Evolutionary conservation across 257 asterid genomes (phyloP).

Genomic region (Solanum pimpinellifolium): DNA sequence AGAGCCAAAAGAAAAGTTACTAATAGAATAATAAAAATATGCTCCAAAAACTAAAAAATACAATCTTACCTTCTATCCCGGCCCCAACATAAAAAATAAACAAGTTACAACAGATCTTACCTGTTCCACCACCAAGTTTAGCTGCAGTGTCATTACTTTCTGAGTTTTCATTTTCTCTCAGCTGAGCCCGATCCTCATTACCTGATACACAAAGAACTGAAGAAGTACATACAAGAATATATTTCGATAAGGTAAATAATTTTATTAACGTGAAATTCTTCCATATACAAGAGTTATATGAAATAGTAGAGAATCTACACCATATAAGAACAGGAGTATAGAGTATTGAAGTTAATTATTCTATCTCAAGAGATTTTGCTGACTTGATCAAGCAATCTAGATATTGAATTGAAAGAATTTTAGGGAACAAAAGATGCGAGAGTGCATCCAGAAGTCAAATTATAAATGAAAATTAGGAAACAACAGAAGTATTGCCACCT

Average conservation of each 20-base stretch:
- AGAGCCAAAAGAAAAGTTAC: background rate
- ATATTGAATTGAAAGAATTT: background rate
- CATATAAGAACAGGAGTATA: background rate
- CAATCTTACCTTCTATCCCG: background rate
- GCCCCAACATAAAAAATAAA: background rate
- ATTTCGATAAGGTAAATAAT: background rate
- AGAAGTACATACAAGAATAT: background rate
- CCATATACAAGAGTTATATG: background rate
- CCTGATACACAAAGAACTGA: constrained; percentile 9
- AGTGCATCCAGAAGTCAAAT: background rate
- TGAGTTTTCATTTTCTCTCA: constrained; percentile 3
- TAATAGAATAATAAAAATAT: background rate
- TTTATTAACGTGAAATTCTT: background rate
- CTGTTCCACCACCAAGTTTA: constrained; percentile 14
- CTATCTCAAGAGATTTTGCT: background rate
- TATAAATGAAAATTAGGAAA: background rate
- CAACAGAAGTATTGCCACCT: background rate
- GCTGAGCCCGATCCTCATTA: constrained; percentile 18
- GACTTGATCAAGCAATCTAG: background rate
- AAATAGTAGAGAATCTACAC: background rate
- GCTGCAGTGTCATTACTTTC: constrained; percentile 18
- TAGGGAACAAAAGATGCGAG: background rate
- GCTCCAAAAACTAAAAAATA: background rate
- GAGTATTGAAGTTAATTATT: background rate
- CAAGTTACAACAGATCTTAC: background rate